Evolutionary conservation across 805 yeast genomes (phyloP).

Genomic region (Starmera dryadoides): DNA sequence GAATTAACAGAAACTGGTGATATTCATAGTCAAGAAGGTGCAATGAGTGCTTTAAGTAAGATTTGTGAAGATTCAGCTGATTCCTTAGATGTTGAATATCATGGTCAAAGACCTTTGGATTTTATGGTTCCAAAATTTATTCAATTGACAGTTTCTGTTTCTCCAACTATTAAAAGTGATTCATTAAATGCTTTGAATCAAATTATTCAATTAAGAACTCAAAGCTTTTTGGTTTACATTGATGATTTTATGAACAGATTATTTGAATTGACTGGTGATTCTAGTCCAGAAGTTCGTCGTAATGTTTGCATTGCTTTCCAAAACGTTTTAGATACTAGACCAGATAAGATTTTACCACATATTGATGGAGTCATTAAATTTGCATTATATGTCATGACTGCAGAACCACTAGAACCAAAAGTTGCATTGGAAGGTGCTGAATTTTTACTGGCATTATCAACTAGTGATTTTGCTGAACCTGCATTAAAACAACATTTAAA

Average conservation of each 20-base stretch:
- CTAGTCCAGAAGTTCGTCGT: constrained; percentile 52
- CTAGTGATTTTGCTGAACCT: constrained; percentile 45
- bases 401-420: constrained; percentile 44
- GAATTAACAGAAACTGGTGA: constrained; percentile 47
- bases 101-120: constrained; percentile 61
- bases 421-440: constrained; percentile 93
- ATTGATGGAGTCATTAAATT: constrained; percentile 80
- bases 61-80: constrained; percentile 84
- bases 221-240: constrained; percentile 51
- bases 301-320: constrained; percentile 76
- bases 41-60: constrained; percentile 74
- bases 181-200: constrained; percentile 70
- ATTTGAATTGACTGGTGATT: constrained; percentile 63
- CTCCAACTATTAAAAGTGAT: constrained; percentile 48
- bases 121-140: constrained; percentile 62
- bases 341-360: constrained; percentile 76
- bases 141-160: constrained; percentile 34
- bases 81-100: constrained; percentile 55
- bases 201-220: constrained; percentile 64
- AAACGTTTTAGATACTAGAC: constrained; percentile 62
- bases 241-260: constrained; percentile 60
- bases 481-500: constrained; percentile 51
- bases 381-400: constrained; percentile 69
- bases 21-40: constrained; percentile 47
- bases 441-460: constrained; percentile 70